phyloP scores from a whole-genome alignment of 495 filamentous ascomycete species.

The Penicillium lagena region DNA sequence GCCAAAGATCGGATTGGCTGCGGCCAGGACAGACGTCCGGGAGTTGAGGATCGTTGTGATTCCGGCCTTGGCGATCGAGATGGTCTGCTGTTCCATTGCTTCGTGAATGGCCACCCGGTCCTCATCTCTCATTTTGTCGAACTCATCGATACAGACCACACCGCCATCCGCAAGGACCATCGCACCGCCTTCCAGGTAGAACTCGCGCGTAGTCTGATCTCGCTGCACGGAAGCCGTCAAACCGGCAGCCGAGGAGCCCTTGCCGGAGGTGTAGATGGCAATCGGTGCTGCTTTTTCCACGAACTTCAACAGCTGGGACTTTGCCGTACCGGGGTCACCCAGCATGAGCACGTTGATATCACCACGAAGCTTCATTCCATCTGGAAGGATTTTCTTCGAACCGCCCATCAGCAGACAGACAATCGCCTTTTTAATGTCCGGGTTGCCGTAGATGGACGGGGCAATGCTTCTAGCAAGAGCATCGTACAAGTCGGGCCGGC shows the following conservation, averaged over 20 bases:
- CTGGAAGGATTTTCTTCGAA: slow-evolving; percentile 96
- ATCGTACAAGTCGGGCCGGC: slow-evolving; percentile 85
- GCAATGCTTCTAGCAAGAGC: slow-evolving; percentile 89
- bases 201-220: slow-evolving; percentile 85
- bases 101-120: slow-evolving; percentile 99
- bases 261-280: slow-evolving; percentile 98
- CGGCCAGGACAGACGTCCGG: slow-evolving; percentile 88
- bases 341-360: slow-evolving; percentile 98
- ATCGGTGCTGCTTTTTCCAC: slow-evolving; percentile 96
- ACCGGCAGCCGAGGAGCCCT: slow-evolving; percentile 97
- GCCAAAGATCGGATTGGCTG: slow-evolving; percentile 96
- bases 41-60: slow-evolving; percentile 99
- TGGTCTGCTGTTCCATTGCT: slow-evolving; percentile 99
- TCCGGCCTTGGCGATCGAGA: slow-evolving; percentile 98
- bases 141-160: slow-evolving; percentile 99
- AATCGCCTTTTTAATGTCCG: slow-evolving; percentile 98
- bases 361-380: slow-evolving; percentile 96
- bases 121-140: slow-evolving; percentile 99
- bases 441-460: slow-evolving; percentile 94
- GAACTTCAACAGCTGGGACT: slow-evolving; percentile 96
- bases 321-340: slow-evolving; percentile 97
- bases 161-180: slow-evolving; percentile 98
- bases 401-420: slow-evolving; percentile 91
- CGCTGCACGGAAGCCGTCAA: slow-evolving; percentile 96
- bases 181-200: slow-evolving; percentile 96